Evolutionary conservation across 2,329 filamentous ascomycete genomes (phyloP).

Genomic region (Penicillium expansum): DNA sequence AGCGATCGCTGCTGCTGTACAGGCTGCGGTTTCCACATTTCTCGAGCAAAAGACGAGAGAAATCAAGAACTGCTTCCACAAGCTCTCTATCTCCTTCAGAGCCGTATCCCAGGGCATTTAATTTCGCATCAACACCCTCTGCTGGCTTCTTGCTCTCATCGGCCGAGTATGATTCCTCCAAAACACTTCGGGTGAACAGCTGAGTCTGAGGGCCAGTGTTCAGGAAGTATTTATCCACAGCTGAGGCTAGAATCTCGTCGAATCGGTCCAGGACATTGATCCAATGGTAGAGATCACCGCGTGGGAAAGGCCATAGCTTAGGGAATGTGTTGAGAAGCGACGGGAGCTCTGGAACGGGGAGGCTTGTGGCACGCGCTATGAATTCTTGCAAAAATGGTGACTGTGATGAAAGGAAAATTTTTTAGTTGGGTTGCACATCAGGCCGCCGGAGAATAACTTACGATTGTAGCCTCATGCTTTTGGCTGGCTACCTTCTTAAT

Average conservation of each 20-base stretch:
- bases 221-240: constrained; percentile 77
- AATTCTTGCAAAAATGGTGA: constrained; percentile 85
- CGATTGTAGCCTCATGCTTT: constrained; percentile 53
- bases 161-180: constrained; percentile 52
- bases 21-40: constrained; percentile 96
- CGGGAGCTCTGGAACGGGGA: constrained; percentile 72
- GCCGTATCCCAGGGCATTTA: constrained; percentile 62
- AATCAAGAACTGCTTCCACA: constrained; percentile 74
- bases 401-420: constrained; percentile 47
- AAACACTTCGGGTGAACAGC: constrained; percentile 58
- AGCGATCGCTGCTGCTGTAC: constrained; percentile 86
- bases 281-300: constrained; percentile 97
- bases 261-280: constrained; percentile 92
- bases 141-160: constrained; percentile 57
- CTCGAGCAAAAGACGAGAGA: constrained; percentile 83
- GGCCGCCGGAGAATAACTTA: constrained; percentile 32
- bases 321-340: constrained; percentile 76
- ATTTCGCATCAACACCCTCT: constrained; percentile 53
- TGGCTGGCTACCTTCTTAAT: constrained; percentile 53
- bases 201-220: constrained; percentile 75
- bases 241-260: constrained; percentile 79
- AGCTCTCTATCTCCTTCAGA: constrained; percentile 76
- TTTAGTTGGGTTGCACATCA: constrained; percentile 21
- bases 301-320: constrained; percentile 87
- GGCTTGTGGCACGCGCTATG: constrained; percentile 63